Evolutionary conservation across 2,329 filamentous ascomycete genomes (phyloP).

Genomic region (Ceratocystis diversiconidia): DNA sequence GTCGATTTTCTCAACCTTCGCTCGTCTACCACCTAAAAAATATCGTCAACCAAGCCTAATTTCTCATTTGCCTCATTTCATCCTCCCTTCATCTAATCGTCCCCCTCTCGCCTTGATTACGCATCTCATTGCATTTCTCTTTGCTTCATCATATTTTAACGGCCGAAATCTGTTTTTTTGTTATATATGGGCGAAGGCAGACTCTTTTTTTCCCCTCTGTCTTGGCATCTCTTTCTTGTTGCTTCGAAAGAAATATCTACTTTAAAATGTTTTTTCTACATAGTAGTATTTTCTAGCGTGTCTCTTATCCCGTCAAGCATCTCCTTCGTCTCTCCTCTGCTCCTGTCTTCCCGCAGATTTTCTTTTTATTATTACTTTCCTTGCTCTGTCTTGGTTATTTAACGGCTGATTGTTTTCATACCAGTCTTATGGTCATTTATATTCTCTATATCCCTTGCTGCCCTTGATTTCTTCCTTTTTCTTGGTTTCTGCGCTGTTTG

Average conservation of each 20-base stretch:
- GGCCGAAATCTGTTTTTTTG: slow-evolving; percentile 14
- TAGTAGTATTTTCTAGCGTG: neutral
- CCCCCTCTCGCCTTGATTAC: neutral
- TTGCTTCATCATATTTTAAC: slow-evolving; percentile 14
- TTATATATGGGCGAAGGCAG: neutral
- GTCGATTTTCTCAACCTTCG: neutral
- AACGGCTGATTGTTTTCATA: slow-evolving; percentile 17
- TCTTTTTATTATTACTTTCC: neutral
- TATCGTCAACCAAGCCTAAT: slow-evolving; percentile 1
- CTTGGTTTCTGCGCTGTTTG: neutral
- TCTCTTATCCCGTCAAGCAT: slow-evolving; percentile 1
- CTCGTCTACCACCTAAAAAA: slow-evolving; percentile 7
- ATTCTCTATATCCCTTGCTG: slow-evolving; percentile 17
- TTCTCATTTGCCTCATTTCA: neutral
- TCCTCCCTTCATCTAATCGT: neutral
- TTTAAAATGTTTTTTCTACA: neutral
- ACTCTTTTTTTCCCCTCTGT: neutral
- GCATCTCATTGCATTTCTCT: slow-evolving; percentile 6
- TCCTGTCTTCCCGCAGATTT: neutral
- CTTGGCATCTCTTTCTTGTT: neutral
- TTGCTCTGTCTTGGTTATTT: slow-evolving; percentile 2
- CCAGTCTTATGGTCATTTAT: slow-evolving; percentile 15
- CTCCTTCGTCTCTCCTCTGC: neutral
- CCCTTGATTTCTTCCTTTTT: slow-evolving; percentile 13
- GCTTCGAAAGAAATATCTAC: neutral